Conservation (phyloP, 192 early-diverging fungal species). For the Endogone sp. region DNA sequence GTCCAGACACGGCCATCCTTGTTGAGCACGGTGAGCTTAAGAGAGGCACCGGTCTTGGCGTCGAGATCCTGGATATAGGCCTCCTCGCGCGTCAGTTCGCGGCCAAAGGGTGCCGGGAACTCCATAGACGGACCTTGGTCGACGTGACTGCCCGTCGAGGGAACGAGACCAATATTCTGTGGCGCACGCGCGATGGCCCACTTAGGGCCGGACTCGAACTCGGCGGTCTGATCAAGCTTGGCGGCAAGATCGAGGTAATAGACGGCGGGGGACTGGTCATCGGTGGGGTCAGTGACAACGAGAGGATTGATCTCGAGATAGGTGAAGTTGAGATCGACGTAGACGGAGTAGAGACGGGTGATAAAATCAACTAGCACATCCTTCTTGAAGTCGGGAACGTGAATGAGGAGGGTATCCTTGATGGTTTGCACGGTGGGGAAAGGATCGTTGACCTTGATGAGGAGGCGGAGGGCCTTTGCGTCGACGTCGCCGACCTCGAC, state of each 20-base stretch:
- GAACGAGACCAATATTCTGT: constrained; percentile 40
- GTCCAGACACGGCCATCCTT: constrained; percentile 96
- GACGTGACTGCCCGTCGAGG: constrained; percentile 31
- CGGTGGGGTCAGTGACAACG: constrained; percentile 77
- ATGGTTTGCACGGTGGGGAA: constrained; percentile 71
- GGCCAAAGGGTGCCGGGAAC: constrained; percentile 97
- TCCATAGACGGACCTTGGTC: constrained; percentile 86
- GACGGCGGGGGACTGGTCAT: constrained; percentile 61
- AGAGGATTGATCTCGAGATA: constrained; percentile 99
- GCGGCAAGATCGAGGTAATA: constrained; percentile 95
- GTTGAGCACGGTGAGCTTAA: constrained; percentile 98
- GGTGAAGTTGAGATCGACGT: constrained; percentile 96
- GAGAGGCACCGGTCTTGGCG: constrained; percentile 96
- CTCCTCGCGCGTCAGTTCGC: constrained; percentile 94
- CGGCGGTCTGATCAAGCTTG: constrained; percentile 98
- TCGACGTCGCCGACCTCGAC: constrained; percentile 99
- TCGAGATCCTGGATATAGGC: constrained; percentile 98
- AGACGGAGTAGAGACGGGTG: constrained; percentile 89
- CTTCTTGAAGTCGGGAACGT: constrained; percentile 62
- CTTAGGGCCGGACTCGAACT: constrained; percentile 94
- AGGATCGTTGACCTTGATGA: constrained; percentile 73
- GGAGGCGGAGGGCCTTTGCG: constrained; percentile 87
- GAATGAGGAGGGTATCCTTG: constrained; percentile 60
- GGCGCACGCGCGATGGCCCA: constrained; percentile 86
- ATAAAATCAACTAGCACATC: constrained; percentile 89